Evolutionary conservation across 768 basidiomycete species (phyloP), one percentile per base, ranked within the genome.

Genomic region (Russula sp.): DNA sequence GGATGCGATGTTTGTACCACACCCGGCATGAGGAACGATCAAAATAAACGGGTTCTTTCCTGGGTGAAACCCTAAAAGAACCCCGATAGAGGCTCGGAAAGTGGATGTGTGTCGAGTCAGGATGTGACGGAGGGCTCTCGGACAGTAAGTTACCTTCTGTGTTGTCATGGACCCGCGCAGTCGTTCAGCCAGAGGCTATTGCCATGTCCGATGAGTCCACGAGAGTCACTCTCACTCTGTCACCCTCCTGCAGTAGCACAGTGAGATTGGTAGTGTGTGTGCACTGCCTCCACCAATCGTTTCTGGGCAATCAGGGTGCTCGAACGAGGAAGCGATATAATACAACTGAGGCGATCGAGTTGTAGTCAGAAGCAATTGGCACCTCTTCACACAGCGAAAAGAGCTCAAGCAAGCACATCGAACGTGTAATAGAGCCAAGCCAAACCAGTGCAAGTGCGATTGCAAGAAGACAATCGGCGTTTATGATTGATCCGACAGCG

Each of bases 331-430:
- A 44, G 9, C 44, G 44, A 16, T 18, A 44, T n/a, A 44, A 9
- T 44, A 37, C 44, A 44, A 44, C 18, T 44, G 18, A 18, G n/a
- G 45, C 10, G 45, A 47, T 47, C 45, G 45, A 47, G 20, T 47
- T 10, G 18, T 47, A 22, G 9, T 44, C 44, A 11, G 13, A 40
- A 40, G 11, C 9, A 44, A 44, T 44, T 44, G 44, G 44, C 44
- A 44, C 45, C 3, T 34, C 59, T 42, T 59, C 52, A 52, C 57
- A 51, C 59, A 35, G 59, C 59, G 52, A 60, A 60, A 60, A 60
- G 59, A 60, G 34, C 59, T 60, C 59, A 59, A 27, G 27, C 59
- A 59, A 27, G 27, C 59, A 59, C 5, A 44, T n/a, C 1, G 3
- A 40, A 40, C 40, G 55, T 44, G 32, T 42, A 32, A 56, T 18